Conservation (phyloP, 108 stramenopile genomes). For the Cyclostephanos tholiformis region DNA sequence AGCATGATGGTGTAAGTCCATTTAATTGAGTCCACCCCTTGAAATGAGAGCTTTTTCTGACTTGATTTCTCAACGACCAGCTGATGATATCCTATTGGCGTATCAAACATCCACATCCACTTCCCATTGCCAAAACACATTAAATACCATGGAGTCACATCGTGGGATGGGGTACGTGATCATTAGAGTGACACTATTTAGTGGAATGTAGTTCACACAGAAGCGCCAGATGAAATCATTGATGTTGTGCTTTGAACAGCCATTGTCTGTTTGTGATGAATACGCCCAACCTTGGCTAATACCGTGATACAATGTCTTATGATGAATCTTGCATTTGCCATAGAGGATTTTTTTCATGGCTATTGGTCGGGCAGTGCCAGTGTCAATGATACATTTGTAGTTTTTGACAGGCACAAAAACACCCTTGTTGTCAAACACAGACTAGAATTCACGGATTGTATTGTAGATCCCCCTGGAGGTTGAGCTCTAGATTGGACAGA, state of each 20-base stretch:
- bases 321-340: neutral
- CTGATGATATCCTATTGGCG: conserved; percentile 12
- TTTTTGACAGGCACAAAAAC: conserved; percentile 12
- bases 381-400: too few relatives aligned
- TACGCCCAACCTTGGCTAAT: neutral
- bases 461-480: neutral
- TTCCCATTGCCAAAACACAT: neutral
- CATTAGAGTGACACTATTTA: too few relatives aligned
- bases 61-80: neutral
- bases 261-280: conserved; percentile 4
- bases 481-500: too few relatives aligned
- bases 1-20: neutral
- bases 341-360: conserved; percentile 11
- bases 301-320: neutral
- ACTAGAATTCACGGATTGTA: conserved; percentile 20
- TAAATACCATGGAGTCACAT: too few relatives aligned
- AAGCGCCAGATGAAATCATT: too few relatives aligned
- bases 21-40: too few relatives aligned
- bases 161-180: neutral
- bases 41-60: too few relatives aligned
- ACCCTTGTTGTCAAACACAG: conserved; percentile 3
- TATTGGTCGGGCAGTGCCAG: conserved; percentile 13
- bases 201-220: neutral
- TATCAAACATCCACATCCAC: conserved; percentile 14
- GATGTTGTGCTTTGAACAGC: conserved; percentile 30